Evolutionary conservation across 257 asterid genomes (phyloP), one percentile per base, ranked within the genome.

Genomic region (Petunia secreta): DNA sequence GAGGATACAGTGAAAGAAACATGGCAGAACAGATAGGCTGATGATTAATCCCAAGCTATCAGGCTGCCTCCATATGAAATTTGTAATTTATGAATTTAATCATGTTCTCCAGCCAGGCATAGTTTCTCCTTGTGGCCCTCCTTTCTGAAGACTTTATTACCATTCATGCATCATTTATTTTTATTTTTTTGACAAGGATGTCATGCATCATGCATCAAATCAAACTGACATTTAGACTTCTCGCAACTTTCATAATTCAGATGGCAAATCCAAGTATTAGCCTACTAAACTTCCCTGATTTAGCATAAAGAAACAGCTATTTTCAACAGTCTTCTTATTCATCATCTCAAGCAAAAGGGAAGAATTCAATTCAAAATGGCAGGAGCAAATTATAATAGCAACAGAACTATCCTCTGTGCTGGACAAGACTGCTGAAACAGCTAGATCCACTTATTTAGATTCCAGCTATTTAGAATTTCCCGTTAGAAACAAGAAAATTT

Each of bases 401-500:
- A 44, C 10, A 44, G 40, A 46, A 13, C 39, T 16, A 68, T 68
- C 11, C 76, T 44, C 9, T 44, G 8, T 25, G 44, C 16, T 16
- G 40, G 44, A 44, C 16, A 15, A 1, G 9, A 2, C 8, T 44
- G 39, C 76, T 68, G 40, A 44, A 68, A 44, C 9, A 68, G 40
- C 75, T 44, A 2, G 41, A 68, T 44, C n/a, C 39, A 68, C 16
- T 68, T 68, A n/a, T 57, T 44, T 4, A 44, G 41, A 68, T 44
- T 68, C 58, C 57, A 0, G 9, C 58, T 34, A 68, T 44, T 68
- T 16, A 68, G 16, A 68, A 52, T 68, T 68, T 44, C 44, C 58
- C 37, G 43, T 68, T 44, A 68, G 76, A 68, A 46, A 68, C 40
- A 68, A 44, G 76, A 68, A 67, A n/a, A 4, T 8, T 44, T 15